Conservation (phyloP, 441 rosid genomes). For the Capsella rubella region DNA sequence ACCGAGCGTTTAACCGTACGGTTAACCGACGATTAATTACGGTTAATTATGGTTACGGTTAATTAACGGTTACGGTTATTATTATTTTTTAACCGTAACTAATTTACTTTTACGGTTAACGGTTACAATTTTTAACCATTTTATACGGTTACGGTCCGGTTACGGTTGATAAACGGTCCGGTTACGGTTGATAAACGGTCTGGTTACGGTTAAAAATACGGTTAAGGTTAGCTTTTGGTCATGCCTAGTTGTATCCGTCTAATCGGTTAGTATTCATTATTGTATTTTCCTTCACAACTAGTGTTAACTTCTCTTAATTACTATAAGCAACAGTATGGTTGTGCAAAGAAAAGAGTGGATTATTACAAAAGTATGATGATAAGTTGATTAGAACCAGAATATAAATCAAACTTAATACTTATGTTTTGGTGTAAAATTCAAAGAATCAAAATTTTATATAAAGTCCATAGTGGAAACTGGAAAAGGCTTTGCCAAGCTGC, state of each 20-base stretch:
- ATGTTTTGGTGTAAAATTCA: neutral
- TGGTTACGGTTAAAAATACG: no score
- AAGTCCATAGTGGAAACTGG: constrained; percentile 8
- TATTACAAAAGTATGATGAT: neutral
- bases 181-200: no score
- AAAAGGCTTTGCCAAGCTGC: constrained; percentile 34
- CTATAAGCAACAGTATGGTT: neutral
- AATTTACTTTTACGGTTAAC: no score
- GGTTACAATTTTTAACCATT: no score
- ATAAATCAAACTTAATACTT: neutral
- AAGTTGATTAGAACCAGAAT: neutral
- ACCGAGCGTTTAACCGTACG: no score
- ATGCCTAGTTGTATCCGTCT: neutral
- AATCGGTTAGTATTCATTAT: neutral
- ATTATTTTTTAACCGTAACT: no score
- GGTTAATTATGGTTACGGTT: no score
- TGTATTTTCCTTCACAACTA: neutral
- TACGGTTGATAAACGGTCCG: no score
- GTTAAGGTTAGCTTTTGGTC: no score
- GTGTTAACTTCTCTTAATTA: neutral
- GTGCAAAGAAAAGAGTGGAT: neutral
- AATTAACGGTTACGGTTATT: no score
- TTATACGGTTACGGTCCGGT: no score
- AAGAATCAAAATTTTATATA: constrained; percentile 20
- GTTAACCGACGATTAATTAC: no score